Percentiles rank a stretch among this genome's conserved stretches.
Conservation (phyloP, 2,329 filamentous ascomycete species). For the Ophidiomyces ophidiicola region DNA sequence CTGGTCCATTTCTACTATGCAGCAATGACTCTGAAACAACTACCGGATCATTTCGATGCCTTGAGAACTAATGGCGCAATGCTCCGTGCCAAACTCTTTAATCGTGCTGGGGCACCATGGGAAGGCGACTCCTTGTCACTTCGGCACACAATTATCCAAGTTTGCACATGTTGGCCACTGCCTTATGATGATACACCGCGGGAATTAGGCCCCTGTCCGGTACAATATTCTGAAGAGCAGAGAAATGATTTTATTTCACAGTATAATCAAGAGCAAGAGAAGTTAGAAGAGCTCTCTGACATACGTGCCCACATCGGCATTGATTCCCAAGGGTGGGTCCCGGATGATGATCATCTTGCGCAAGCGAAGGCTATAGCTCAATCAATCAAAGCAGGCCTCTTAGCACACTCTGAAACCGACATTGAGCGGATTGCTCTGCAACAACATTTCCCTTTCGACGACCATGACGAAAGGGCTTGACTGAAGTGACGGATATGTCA, state of each 20-base stretch:
- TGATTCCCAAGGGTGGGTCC: conserved; percentile 21
- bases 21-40: conserved; percentile 18
- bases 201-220: too few relatives aligned
- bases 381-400: conserved; percentile 16
- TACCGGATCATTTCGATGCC: conserved; percentile 21
- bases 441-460: conserved; percentile 19
- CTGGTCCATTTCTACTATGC: conserved; percentile 22
- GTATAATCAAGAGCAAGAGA: conserved; percentile 17
- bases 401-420: conserved; percentile 19
- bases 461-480: conserved; percentile 18
- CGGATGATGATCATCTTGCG: conserved; percentile 19
- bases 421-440: conserved; percentile 16
- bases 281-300: conserved; percentile 16
- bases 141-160: conserved; percentile 19
- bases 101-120: conserved; percentile 19
- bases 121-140: conserved; percentile 22
- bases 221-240: conserved; percentile 18
- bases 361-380: conserved; percentile 12
- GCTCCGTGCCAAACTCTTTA: conserved; percentile 20
- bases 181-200: conserved; percentile 7
- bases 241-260: conserved; percentile 12
- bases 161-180: conserved; percentile 17
- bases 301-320: conserved; percentile 20
- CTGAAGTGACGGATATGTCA: too few relatives aligned
- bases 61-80: conserved; percentile 16